Evolutionary conservation across 345 rosid genomes (phyloP).

Genomic region (Barbarea vulgaris): DNA sequence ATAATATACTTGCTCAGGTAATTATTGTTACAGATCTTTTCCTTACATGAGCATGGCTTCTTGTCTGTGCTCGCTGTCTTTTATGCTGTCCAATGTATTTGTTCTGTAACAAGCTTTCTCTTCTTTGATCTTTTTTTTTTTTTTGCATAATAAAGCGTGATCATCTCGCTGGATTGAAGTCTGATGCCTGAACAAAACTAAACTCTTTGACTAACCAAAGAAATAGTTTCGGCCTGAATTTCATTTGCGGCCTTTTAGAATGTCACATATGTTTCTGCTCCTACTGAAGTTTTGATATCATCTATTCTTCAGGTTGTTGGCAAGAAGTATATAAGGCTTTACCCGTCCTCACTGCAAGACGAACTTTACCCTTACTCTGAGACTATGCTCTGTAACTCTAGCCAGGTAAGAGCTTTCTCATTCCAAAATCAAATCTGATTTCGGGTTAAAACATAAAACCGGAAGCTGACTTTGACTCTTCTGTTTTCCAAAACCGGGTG

Average conservation of each 20-base stretch:
- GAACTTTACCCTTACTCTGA: conserved; percentile 83
- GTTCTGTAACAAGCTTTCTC: conserved; percentile 24
- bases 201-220: conserved; percentile 40
- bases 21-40: neutral
- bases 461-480: neutral
- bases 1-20: conserved; percentile 96
- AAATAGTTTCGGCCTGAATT: conserved; percentile 27
- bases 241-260: neutral
- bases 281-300: conserved; percentile 11
- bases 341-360: conserved; percentile 64
- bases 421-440: neutral
- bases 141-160: conserved; percentile 29
- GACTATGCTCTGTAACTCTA: conserved; percentile 90
- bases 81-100: neutral
- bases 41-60: conserved; percentile 14
- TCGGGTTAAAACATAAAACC: neutral
- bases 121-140: conserved; percentile 33
- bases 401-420: conserved; percentile 61
- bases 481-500: conserved; percentile 6
- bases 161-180: conserved; percentile 37
- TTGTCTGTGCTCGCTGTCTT: conserved; percentile 2
- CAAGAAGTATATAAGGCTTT: conserved; percentile 85
- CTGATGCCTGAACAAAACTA: conserved; percentile 37
- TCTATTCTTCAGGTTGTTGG: conserved; percentile 76
- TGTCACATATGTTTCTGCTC: neutral